Percentiles rank a stretch among this genome's conserved stretches.
Evolutionary conservation across 768 basidiomycete genomes (phyloP).

Genomic region (Mycena capillaripes): DNA sequence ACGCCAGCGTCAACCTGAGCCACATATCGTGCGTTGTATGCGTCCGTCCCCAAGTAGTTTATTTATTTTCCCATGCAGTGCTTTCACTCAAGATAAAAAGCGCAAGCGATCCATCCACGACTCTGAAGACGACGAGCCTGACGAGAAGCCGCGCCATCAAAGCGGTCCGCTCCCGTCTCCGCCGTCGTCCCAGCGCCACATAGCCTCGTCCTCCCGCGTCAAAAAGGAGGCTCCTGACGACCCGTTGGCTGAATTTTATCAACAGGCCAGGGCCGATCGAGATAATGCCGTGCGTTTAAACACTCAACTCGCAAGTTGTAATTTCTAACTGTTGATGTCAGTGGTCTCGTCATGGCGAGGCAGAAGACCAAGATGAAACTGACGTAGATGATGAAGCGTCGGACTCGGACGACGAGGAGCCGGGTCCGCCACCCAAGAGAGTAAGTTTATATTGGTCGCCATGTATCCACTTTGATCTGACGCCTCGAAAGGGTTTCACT

Average conservation of each 20-base stretch:
- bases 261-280: conserved; percentile 63
- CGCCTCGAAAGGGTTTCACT: conserved; percentile 66
- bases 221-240: conserved; percentile 50
- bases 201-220: conserved; percentile 25
- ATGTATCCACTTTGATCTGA: conserved; percentile 9
- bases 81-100: conserved; percentile 52
- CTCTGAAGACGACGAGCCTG: conserved; percentile 40
- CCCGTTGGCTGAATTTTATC: conserved; percentile 77
- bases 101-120: conserved; percentile 22
- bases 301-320: neutral
- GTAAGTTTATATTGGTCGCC: conserved; percentile 39
- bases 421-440: conserved; percentile 44
- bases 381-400: conserved; percentile 34
- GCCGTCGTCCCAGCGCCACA: conserved; percentile 3
- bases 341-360: conserved; percentile 54
- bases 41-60: neutral
- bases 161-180: conserved; percentile 36
- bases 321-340: conserved; percentile 22
- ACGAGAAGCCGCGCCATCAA: conserved; percentile 14
- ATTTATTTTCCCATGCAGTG: conserved; percentile 28
- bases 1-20: conserved; percentile 51
- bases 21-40: conserved; percentile 60
- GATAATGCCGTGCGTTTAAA: conserved; percentile 56
- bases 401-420: conserved; percentile 41
- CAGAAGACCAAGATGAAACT: conserved; percentile 48